A percentile compares a stretch with the other conserved stretches of the same genome.
phyloP scores from a whole-genome alignment of 345 rosid species.

The Populus alba region DNA sequence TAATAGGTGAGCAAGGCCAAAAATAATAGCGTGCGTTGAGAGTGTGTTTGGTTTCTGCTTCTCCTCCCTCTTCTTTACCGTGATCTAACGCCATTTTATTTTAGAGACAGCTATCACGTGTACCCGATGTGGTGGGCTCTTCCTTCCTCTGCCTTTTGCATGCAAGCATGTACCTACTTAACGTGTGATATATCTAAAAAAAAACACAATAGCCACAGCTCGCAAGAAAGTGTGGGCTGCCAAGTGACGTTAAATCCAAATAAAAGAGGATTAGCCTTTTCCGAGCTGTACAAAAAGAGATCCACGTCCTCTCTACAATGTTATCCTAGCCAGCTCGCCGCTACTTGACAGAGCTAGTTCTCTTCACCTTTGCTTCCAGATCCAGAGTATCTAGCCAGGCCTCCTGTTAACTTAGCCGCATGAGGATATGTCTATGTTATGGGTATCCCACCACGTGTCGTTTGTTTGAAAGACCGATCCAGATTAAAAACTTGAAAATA shows the following conservation, averaged over 20 bases:
- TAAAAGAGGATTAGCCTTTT: background rate
- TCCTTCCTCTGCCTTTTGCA: constrained; percentile 12
- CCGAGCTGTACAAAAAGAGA: background rate
- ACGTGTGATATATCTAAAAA: constrained; percentile 15
- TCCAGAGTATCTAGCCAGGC: background rate
- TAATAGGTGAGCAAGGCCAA: too few species aligned
- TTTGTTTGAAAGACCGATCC: constrained; percentile 11
- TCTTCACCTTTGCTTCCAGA: constrained; percentile 29
- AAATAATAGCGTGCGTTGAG: constrained; percentile 1
- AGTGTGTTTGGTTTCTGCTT: background rate
- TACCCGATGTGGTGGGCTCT: background rate
- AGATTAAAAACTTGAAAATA: background rate
- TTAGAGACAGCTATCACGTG: constrained; percentile 24
- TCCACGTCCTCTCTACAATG: constrained; percentile 12
- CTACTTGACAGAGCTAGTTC: background rate
- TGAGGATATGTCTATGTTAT: background rate
- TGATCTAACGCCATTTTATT: constrained; percentile 9
- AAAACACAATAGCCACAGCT: background rate
- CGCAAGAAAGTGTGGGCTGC: background rate
- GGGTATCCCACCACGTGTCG: constrained; percentile 26
- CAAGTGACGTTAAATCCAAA: background rate
- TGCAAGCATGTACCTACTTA: constrained; percentile 10
- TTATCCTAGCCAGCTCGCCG: background rate
- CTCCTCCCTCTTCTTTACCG: background rate
- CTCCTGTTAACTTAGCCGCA: background rate